Evolutionary conservation across 2,329 filamentous ascomycete genomes (phyloP), one percentile per base, ranked within the genome.

Genomic region (Talaromyces sp.): DNA sequence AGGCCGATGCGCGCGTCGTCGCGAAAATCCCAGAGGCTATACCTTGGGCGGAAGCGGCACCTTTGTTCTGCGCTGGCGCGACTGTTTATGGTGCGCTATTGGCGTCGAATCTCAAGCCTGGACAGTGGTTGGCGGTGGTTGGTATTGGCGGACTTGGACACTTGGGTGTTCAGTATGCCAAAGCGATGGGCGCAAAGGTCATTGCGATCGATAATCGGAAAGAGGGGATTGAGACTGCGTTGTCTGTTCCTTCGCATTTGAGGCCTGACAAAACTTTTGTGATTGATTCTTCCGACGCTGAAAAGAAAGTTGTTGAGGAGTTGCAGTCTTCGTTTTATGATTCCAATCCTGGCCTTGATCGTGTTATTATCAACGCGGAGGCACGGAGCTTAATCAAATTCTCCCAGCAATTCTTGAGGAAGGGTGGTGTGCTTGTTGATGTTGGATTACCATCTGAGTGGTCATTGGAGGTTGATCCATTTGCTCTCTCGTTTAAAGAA

Each of bases 51-150:
- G 63, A 71, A 51, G 66, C 62, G 3, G 69, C 65, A n/a, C 70
- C 68, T 13, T 51, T 70, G n/a, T 70, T 69, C 65, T 71, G 68
- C 51, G 67, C 68, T 14, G 67, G 68, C 2, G 70, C 68, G 54
- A 58, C 64, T 59, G 51, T 51, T 1, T 55, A 47, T 16, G 48
- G 48, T n/a, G 55, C 47, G 2, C 49, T 57, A 19, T 47, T 60
- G 11, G 40, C 53, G 4, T 42, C 48, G 4, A 42, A 17, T n/a
- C 55, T 70, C 6, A 61, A 61, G n/a, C 59, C 60, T 1, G 65
- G 66, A 4, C 60, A 68, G 36, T 69, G 65, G 66, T 36, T 70
- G 9, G 60, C 62, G 3, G 61, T 65, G 13, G 64, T 66, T 10
- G 66, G 66, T 6, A 48, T 52, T 30, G 68, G 67, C 16, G 68